Conservation (phyloP, 371 early-diverging fungal species). For the Mucor racemosus region DNA sequence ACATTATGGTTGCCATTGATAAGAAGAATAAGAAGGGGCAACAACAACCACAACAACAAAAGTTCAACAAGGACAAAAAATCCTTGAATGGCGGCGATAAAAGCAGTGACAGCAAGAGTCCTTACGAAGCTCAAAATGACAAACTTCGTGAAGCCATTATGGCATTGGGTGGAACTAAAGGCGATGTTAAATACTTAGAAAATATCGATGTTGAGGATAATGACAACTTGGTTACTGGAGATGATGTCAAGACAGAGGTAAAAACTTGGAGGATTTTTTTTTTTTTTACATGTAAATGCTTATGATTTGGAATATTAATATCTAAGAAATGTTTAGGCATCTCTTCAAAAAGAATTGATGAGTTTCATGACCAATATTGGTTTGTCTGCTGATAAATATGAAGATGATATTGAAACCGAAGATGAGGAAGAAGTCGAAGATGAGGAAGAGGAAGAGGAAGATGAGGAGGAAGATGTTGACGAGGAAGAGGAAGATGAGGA, state of each 20-base stretch:
- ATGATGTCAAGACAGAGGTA: slow-evolving; percentile 19
- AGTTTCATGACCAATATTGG: slow-evolving; percentile 44
- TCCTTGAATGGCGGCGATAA: neutral
- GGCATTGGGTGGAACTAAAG: slow-evolving; percentile 46
- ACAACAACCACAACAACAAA: slow-evolving; percentile 10
- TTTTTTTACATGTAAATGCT: neutral
- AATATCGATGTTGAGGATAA: slow-evolving; percentile 31
- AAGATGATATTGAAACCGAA: slow-evolving; percentile 33
- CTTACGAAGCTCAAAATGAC: slow-evolving; percentile 15
- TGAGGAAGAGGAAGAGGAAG: slow-evolving; percentile 18
- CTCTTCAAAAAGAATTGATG: slow-evolving; percentile 37
- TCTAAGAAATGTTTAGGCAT: slow-evolving; percentile 15
- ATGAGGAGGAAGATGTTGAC: slow-evolving; percentile 19
- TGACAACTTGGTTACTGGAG: slow-evolving; percentile 32
- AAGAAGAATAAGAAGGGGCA: slow-evolving; percentile 23
- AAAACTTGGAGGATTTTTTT: neutral
- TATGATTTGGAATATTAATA: neutral
- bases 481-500: slow-evolving; percentile 4
- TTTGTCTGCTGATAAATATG: slow-evolving; percentile 34
- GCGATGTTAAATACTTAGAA: slow-evolving; percentile 43
- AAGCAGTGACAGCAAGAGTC: slow-evolving; percentile 10
- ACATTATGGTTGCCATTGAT: slow-evolving; percentile 19
- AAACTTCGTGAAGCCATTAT: slow-evolving; percentile 37
- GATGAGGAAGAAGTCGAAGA: slow-evolving; percentile 29
- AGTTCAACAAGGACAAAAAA: slow-evolving; percentile 7